These are phyloP conservation scores for Aspergillus neoniger DNA, from an alignment of 2,329 filamentous ascomycete genomes.

Conservation along the genomic window DNA sequence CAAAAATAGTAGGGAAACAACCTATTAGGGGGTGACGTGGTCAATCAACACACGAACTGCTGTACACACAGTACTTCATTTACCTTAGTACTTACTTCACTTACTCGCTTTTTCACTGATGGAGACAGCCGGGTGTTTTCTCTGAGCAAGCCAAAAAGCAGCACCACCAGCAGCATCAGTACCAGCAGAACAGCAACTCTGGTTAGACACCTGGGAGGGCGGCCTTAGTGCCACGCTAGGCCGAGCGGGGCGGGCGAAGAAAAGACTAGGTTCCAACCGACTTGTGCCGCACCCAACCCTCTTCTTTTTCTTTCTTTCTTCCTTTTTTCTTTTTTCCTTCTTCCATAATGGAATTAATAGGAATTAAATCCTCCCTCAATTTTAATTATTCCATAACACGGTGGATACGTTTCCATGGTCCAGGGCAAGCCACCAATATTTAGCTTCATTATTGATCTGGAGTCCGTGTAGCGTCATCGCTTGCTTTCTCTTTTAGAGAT, in stretches of 20 bases:
- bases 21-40: too few species aligned
- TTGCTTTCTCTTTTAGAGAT: neutral
- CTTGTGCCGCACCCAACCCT: conserved; percentile 4
- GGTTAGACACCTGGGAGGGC: neutral
- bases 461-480: conserved; percentile 3
- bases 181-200: too few species aligned
- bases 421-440: conserved; percentile 5
- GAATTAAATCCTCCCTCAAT: neutral
- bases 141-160: too few species aligned
- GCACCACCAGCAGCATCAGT: too few species aligned
- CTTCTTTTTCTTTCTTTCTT: neutral
- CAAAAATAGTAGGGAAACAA: too few species aligned
- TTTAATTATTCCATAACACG: conserved; percentile 8
- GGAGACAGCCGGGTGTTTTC: too few species aligned
- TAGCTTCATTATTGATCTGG: conserved; percentile 7
- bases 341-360: neutral
- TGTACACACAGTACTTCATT: too few species aligned
- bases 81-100: too few species aligned
- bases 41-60: too few species aligned
- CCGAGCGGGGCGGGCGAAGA: neutral
- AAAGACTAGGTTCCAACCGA: conserved; percentile 3
- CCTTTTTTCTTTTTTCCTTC: neutral
- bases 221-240: conserved; percentile 5
- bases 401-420: conserved; percentile 8
- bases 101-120: too few species aligned